A percentile compares a stretch with the other conserved stretches of the same genome.
Conservation (phyloP, 2,329 filamentous ascomycete genomes). For the Colletotrichum australisinense region DNA sequence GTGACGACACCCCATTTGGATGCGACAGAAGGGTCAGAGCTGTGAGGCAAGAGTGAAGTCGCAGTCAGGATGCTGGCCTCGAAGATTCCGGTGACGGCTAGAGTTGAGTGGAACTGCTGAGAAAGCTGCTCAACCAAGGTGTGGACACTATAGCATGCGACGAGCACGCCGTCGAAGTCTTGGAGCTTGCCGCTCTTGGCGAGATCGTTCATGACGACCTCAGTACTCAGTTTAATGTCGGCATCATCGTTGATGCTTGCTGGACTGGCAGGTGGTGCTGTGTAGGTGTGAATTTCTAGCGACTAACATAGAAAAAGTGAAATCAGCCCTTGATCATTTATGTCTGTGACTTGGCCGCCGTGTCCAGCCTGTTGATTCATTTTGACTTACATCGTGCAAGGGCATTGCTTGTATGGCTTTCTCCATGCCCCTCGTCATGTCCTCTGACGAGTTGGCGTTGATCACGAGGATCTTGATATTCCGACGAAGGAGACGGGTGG, state of each 20-base stretch:
- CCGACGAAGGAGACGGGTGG: constrained; percentile 43
- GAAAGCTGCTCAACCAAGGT: constrained; percentile 75
- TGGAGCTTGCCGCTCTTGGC: constrained; percentile 48
- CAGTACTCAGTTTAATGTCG: constrained; percentile 73
- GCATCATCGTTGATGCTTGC: constrained; percentile 81
- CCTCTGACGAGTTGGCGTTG: constrained; percentile 81
- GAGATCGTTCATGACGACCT: constrained; percentile 67
- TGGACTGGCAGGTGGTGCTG: constrained; percentile 71
- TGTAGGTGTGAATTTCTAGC: constrained; percentile 71
- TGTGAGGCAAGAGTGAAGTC: constrained; percentile 61
- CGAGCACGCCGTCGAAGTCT: constrained; percentile 79
- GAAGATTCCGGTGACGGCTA: constrained; percentile 84
- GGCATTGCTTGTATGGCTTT: constrained; percentile 57
- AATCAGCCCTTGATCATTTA: constrained; percentile 7
- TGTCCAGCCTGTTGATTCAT: too few relatives aligned
- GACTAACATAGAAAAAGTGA: constrained; percentile 45
- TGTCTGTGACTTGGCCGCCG: too few relatives aligned
- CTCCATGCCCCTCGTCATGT: constrained; percentile 77
- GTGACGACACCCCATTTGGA: constrained; percentile 87
- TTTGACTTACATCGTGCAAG: constrained; percentile 48
- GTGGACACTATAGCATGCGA: constrained; percentile 91
- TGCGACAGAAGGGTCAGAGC: constrained; percentile 31
- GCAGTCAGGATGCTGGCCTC: constrained; percentile 80
- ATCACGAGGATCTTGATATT: constrained; percentile 72
- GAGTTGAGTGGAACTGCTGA: constrained; percentile 36